A percentile compares a stretch with the other conserved stretches of the same genome.
Conservation (phyloP, 208 protist species). For the Trypanosoma melophagium region DNA sequence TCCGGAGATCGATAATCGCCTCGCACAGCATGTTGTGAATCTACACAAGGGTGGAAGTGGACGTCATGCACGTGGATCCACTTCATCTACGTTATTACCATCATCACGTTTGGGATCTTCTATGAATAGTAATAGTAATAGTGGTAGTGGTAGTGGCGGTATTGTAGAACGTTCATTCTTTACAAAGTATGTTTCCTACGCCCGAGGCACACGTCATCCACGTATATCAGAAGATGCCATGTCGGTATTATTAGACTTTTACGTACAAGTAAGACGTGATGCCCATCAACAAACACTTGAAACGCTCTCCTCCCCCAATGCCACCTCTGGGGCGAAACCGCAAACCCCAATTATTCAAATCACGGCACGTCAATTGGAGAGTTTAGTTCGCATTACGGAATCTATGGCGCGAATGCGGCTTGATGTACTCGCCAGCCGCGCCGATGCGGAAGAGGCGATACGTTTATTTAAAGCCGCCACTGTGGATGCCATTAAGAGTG, state of each 20-base stretch:
- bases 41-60: slow-evolving; percentile 92
- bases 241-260: slow-evolving; percentile 94
- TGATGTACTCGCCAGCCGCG: slow-evolving; percentile 75
- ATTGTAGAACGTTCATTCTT: slow-evolving; percentile 82
- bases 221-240: slow-evolving; percentile 92
- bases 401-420: slow-evolving; percentile 96
- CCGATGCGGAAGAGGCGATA: slow-evolving; percentile 95
- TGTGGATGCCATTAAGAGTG: slow-evolving; percentile 91
- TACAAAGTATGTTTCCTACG: slow-evolving; percentile 96
- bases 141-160: too few species aligned
- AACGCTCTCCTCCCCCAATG: slow-evolving; percentile 36
- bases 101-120: too few species aligned
- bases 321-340: slow-evolving; percentile 21
- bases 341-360: slow-evolving; percentile 91
- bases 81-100: slow-evolving; percentile 3
- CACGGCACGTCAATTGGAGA: slow-evolving; percentile 95
- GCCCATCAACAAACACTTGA: slow-evolving; percentile 79
- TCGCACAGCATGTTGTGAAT: slow-evolving; percentile 96
- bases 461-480: slow-evolving; percentile 95
- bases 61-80: slow-evolving; percentile 37
- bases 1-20: slow-evolving; percentile 88
- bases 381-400: slow-evolving; percentile 97
- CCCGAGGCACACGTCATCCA: slow-evolving; percentile 84
- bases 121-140: too few species aligned
- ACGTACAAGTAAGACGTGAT: slow-evolving; percentile 92